Evolutionary conservation across 2,329 filamentous ascomycete species (phyloP).

Genomic region (Aureobasidium sp.): DNA sequence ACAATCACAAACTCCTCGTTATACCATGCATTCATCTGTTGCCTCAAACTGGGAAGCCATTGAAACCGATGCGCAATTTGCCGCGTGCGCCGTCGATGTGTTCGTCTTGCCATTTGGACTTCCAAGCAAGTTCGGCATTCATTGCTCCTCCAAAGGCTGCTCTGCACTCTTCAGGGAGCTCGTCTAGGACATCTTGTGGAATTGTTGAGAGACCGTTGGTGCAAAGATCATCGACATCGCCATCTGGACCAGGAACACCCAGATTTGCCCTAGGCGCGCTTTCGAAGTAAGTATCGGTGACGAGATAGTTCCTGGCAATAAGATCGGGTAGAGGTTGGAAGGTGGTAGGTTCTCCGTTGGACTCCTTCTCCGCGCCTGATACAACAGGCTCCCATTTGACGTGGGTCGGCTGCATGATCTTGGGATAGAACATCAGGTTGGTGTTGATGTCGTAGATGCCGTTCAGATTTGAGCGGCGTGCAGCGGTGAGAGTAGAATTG

Average conservation of each 20-base stretch:
- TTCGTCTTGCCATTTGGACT: slow-evolving; percentile 67
- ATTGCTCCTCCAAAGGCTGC: slow-evolving; percentile 64
- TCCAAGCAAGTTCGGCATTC: slow-evolving; percentile 63
- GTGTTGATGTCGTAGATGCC: slow-evolving; percentile 94
- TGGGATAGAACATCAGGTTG: slow-evolving; percentile 81
- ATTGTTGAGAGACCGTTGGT: slow-evolving; percentile 56
- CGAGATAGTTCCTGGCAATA: slow-evolving; percentile 55
- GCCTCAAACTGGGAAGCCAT: slow-evolving; percentile 42
- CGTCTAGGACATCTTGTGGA: slow-evolving; percentile 56
- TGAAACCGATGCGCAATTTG: slow-evolving; percentile 42
- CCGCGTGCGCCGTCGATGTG: slow-evolving; percentile 44
- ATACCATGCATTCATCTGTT: slow-evolving; percentile 2
- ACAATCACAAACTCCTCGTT: background rate
- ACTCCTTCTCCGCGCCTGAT: slow-evolving; percentile 21
- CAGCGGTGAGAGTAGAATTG: slow-evolving; percentile 65
- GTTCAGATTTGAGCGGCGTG: slow-evolving; percentile 60
- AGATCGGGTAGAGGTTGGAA: slow-evolving; percentile 51
- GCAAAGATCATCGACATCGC: slow-evolving; percentile 42
- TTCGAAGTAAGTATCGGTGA: slow-evolving; percentile 55
- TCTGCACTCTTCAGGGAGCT: slow-evolving; percentile 64
- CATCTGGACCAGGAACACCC: slow-evolving; percentile 54
- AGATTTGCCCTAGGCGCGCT: slow-evolving; percentile 52
- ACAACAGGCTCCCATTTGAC: slow-evolving; percentile 70
- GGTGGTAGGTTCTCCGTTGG: slow-evolving; percentile 27
- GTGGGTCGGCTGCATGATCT: slow-evolving; percentile 82